Percentiles rank a stretch among this genome's conserved stretches.
These are phyloP conservation scores for Penicillium sp. DNA, from an alignment of 2,329 filamentous ascomycete genomes.

Conservation along the genomic window DNA sequence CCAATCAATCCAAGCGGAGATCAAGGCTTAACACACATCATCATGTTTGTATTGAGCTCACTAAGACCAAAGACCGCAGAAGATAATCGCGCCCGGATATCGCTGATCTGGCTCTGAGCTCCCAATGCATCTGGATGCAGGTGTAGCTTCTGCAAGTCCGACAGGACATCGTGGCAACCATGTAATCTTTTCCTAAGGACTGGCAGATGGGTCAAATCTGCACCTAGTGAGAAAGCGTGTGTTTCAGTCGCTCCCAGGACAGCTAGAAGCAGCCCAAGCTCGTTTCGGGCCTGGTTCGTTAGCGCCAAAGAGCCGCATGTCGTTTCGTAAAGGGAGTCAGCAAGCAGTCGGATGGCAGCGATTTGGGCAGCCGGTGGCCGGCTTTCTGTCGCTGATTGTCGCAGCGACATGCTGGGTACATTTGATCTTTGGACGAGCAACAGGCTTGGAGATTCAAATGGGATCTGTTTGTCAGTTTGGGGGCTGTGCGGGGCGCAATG, in stretches of 20 bases:
- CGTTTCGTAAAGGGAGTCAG: slow-evolving; percentile 14
- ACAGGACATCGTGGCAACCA: slow-evolving; percentile 7
- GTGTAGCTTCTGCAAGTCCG: slow-evolving; percentile 15
- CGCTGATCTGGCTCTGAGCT: slow-evolving; percentile 1
- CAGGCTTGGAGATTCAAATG: not conserved
- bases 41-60: slow-evolving; percentile 18
- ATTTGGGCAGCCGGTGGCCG: slow-evolving; percentile 3
- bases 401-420: not conserved
- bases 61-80: slow-evolving; percentile 14
- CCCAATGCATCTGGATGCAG: not conserved
- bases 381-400: not conserved
- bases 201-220: not conserved
- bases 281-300: slow-evolving; percentile 14
- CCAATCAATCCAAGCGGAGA: not conserved
- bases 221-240: not conserved
- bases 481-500: not conserved
- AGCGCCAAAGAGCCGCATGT: slow-evolving; percentile 11
- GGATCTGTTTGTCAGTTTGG: not conserved
- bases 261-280: slow-evolving; percentile 14
- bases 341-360: slow-evolving; percentile 11
- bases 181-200: slow-evolving; percentile 6
- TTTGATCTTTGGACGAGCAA: not conserved
- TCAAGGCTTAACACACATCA: slow-evolving; percentile 12
- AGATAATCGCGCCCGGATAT: slow-evolving; percentile 15
- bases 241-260: slow-evolving; percentile 6